Evolutionary conservation across 1,284 basidiomycete species (phyloP), one percentile per base, ranked within the genome.

Genomic region (Heterobasidion annosum): DNA sequence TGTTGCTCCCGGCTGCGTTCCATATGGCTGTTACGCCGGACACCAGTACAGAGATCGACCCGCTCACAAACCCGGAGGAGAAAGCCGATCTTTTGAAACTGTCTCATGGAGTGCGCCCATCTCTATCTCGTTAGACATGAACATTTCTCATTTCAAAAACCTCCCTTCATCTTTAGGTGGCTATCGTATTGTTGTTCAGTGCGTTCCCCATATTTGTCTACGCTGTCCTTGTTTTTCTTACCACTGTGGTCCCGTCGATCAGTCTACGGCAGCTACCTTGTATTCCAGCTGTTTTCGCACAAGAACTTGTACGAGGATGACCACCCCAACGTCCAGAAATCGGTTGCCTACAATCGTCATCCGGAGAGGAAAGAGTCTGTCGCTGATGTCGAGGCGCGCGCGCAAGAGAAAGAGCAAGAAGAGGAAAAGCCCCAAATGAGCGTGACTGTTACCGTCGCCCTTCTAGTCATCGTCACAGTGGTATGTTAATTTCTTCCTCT

Each of bases 231-330:
- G 34, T 50, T 42, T n/a, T 53, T 59, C 3, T 10, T 32, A n/a
- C 46, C 25, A 25, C 4, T 2, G 4, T 25, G 25, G 25, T 25
- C 32, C 6, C 34, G 35, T 43, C 60, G 46, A 16, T 18, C 32
- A 87, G 83, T 86, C 54, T 92, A 93, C 67, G 67, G 68, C 2
- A 79, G 75, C 19, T 93, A 91, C 65, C 77, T 95, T 15, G 65
- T 86, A 48, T 96, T 96, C 76, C 91, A 94, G 66, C 82, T 96
- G 9, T 91, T 83, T 67, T 89, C 91, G 0, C 93, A 96, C 70
- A 79, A 87, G 48, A 68, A 76, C 37, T 72, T 94, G 6, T 95
- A 91, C 65, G 68, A 77, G 9, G 84, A 87, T 46, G 55, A 63
- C 10, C 62, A 71, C 37, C 63, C 64, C 2, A 65, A 67, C 2